Base-by-base conservation (phyloP, 257 asterid genomes). In the Oldenlandia corymbosa region DNA sequence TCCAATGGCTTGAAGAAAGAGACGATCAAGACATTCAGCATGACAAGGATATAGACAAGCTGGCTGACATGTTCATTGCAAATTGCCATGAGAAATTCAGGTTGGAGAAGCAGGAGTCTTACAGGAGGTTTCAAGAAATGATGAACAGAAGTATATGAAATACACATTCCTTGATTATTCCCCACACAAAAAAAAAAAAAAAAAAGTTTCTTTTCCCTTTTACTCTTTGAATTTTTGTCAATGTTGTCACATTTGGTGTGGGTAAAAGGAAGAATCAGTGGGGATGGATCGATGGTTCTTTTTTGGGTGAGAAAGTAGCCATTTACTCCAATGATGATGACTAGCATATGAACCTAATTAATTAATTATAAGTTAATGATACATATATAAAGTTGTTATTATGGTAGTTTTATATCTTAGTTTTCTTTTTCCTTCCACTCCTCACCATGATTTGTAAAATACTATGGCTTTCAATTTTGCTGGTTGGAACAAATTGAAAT, bases 11-110 rank as follows among this genome's bases (percentile, higher is more conserved):
- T 18, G 97, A 90, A 73, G 94, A 84, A 56, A 84, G 79, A 26
- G 73, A 74, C 27, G 68, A 42, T 14, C 47, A 73, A n/a, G n/a
- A n/a, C 1, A 52, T 11, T 42, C 2, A 50, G 8, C 36, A 46
- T 18, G 59, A 39, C 42, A 77, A 82, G 62, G 97, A 89, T 16
- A 89, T 89, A 30, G 97, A 89, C 56, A 71, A 58, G 68, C 86
- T 89, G 7, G 97, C 97, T 32, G 97, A 89, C 68, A 70, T 85
- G 89, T 89, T 89, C 86, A 89, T 89, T 59, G 94, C 90, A 0
- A 76, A 77, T 56, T 80, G 85, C 72, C 94, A 89, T 73, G 94
- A 86, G 81, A 89, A 85, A 79, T 89, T 89, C 74, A 81, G 78
- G 74, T 69, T 89, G 88, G 97, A 89, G 91, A 89, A 89, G 67